These are phyloP conservation scores for Protomyces arabidopsidicola DNA, from an alignment of 1,139 yeast species.

Conservation along the genomic window DNA sequence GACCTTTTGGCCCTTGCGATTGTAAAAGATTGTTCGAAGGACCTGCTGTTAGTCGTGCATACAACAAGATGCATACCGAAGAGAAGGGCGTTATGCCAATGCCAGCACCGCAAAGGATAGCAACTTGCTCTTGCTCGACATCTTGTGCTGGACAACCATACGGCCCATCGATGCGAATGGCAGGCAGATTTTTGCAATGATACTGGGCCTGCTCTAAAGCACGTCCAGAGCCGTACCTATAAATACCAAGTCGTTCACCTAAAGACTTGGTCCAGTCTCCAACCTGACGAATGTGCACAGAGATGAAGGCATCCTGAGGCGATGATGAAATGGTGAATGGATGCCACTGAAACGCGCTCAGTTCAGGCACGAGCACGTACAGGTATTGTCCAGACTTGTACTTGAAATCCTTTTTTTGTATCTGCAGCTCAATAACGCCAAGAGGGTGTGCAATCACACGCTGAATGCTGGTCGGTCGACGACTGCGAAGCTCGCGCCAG, in stretches of 20 bases:
- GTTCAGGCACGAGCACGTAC: slow-evolving; percentile 6
- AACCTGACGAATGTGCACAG: slow-evolving; percentile 8
- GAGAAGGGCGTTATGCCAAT: slow-evolving; percentile 7
- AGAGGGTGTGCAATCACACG: slow-evolving; percentile 6
- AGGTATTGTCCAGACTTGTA: slow-evolving; percentile 23
- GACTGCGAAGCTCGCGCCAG: background rate
- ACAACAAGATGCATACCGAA: background rate
- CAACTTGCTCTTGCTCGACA: background rate
- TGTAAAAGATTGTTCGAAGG: background rate
- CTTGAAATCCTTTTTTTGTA: background rate
- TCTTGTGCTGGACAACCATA: slow-evolving; percentile 13
- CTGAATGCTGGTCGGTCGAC: slow-evolving; percentile 1
- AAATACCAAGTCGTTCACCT: slow-evolving; percentile 3
- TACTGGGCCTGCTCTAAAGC: background rate
- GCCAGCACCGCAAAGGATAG: slow-evolving; percentile 8
- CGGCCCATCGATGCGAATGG: slow-evolving; percentile 7
- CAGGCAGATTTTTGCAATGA: slow-evolving; percentile 1
- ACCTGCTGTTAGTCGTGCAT: background rate
- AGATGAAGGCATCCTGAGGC: slow-evolving; percentile 5
- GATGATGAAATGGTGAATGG: slow-evolving; percentile 26
- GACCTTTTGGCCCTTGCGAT: background rate
- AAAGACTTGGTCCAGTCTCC: slow-evolving; percentile 9
- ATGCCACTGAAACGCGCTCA: slow-evolving; percentile 21
- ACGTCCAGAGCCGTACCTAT: background rate
- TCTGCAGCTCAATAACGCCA: slow-evolving; percentile 12